Conservation (phyloP, 2,329 filamentous ascomycete genomes). For the Botrytis galanthina region DNA sequence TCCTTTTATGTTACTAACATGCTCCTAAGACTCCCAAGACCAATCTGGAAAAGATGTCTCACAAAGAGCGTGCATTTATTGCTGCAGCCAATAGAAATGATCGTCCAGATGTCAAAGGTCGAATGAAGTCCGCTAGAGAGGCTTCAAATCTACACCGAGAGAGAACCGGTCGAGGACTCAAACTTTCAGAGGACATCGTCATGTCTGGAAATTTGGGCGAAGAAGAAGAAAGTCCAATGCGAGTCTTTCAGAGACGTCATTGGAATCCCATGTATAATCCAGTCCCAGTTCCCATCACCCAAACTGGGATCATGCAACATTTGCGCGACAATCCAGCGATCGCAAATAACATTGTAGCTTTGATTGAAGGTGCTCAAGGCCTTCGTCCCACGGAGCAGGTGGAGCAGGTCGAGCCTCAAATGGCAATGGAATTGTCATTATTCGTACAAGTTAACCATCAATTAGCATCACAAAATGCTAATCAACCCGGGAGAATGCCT, state of each 20-base stretch:
- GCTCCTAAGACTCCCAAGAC: not conserved
- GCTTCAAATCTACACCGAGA: slow-evolving; percentile 91
- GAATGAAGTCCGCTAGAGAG: slow-evolving; percentile 80
- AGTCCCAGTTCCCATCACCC: slow-evolving; percentile 23
- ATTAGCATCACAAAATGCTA: not conserved
- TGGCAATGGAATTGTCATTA: not conserved
- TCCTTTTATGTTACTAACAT: not conserved
- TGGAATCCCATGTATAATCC: slow-evolving; percentile 55
- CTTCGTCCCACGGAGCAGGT: not conserved
- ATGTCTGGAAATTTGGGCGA: slow-evolving; percentile 95
- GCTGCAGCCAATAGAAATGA: slow-evolving; percentile 86
- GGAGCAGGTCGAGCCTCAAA: not conserved
- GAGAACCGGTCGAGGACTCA: slow-evolving; percentile 77
- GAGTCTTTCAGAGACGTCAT: slow-evolving; percentile 57
- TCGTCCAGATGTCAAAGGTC: slow-evolving; percentile 73
- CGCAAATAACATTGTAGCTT: not conserved
- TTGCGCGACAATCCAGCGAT: not conserved
- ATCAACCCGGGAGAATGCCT: not conserved
- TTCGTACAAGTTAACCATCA: not conserved
- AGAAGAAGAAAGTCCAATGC: slow-evolving; percentile 49
- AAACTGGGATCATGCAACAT: not conserved
- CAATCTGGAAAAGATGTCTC: slow-evolving; percentile 48
- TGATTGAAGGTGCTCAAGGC: not conserved
- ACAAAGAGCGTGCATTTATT: slow-evolving; percentile 86
- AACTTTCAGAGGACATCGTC: slow-evolving; percentile 83